Evolutionary conservation across 768 basidiomycete genomes (phyloP), one percentile per base, ranked within the genome.

Genomic region (Mycena leptocephala): DNA sequence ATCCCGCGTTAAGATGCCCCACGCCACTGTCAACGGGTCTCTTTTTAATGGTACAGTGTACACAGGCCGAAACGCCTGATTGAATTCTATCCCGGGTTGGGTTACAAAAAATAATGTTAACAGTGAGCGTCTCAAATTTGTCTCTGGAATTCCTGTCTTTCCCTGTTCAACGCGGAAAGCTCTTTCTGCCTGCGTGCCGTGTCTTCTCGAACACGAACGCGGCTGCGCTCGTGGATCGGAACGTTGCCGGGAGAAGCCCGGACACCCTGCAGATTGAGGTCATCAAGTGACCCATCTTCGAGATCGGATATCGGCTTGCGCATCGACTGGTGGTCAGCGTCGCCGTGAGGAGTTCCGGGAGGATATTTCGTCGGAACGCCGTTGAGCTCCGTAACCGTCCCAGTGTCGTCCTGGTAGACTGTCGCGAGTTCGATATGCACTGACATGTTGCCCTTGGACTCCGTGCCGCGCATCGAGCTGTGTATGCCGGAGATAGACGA

Each of bases 361-460:
- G 43, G 43, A 43, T 14, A 18, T 20, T 43, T 43, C 9, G 43
- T 14, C 9, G 43, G 43, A 43, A 10, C 16, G 16, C 43, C 48
- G 48, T 20, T 11, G 28, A 26, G 28, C 3, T 30, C 55, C 6
- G 20, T 18, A 18, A 68, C 18, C n/a, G 14, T 16, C 3, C 67
- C 67, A 11, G 41, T 48, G 53, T 69, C 55, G 53, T 26, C 24
- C 26, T 69, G 67, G 13, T 58, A 32, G 24, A 69, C 32, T 26
- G 67, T 69, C 28, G 67, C 22, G 37, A 69, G 67, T 28, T 69
- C 67, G 53, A 69, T 69, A 39, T 58, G 67, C 6, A 69, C 67
- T n/a, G 67, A 69, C 0, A 69, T 35, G 14, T 30, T 26, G 2
- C 39, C 26, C 18, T 64, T 64, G 11, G 63, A 67, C 7, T 53